These are phyloP conservation scores for Colletotrichum sp. DNA, from an alignment of 2,329 filamentous ascomycete genomes.

Conservation along the genomic window DNA sequence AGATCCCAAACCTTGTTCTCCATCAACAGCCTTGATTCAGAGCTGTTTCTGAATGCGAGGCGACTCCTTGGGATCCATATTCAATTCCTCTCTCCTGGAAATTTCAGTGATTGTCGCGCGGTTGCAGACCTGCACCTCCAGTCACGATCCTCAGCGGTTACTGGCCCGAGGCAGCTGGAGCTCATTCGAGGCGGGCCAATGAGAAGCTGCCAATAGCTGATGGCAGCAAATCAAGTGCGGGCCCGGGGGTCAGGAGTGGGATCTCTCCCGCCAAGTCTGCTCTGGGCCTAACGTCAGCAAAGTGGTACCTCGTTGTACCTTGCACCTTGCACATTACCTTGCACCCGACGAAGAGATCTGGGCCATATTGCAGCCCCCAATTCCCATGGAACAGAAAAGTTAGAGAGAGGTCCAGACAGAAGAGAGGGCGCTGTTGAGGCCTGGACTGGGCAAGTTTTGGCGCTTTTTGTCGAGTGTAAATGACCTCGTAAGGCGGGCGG, in stretches of 20 bases:
- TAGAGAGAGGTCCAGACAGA: neutral
- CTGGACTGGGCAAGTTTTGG: neutral
- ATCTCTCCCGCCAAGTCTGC: neutral
- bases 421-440: neutral
- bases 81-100: neutral
- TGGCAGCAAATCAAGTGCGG: constrained; percentile 11
- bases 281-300: constrained; percentile 11
- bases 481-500: neutral
- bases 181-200: neutral
- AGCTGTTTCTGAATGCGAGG: neutral
- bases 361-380: neutral
- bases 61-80: neutral
- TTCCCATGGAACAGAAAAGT: neutral
- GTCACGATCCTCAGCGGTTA: constrained; percentile 18
- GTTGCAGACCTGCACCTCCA: constrained; percentile 18
- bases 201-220: neutral
- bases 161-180: constrained; percentile 10
- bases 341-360: neutral
- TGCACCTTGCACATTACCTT: neutral
- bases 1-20: neutral
- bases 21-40: neutral
- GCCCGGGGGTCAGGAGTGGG: neutral
- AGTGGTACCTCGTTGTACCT: neutral
- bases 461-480: neutral
- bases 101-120: constrained; percentile 14